Percentiles rank a stretch among this genome's conserved stretches.
Conservation (phyloP, 2,329 filamentous ascomycete genomes). For the Dactylellina haptotyla region DNA sequence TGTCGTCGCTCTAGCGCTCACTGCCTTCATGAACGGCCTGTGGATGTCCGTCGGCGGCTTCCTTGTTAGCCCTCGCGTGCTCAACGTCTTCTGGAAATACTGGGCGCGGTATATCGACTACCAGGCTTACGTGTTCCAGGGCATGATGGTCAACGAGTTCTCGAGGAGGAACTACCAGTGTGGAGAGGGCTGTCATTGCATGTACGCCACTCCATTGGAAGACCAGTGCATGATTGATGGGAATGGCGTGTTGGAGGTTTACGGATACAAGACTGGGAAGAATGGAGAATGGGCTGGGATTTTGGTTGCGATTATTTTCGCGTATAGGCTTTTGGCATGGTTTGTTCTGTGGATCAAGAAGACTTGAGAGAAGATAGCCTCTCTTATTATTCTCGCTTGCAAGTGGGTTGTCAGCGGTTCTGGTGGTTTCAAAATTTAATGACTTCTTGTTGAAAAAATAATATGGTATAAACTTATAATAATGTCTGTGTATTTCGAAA, state of each 20-base stretch:
- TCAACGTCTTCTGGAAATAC: slow-evolving; percentile 87
- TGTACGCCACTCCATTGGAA: slow-evolving; percentile 73
- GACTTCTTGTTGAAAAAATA: too few species aligned
- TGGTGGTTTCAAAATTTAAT: too few species aligned
- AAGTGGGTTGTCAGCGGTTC: too few species aligned
- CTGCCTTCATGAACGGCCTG: slow-evolving; percentile 85
- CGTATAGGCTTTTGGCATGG: slow-evolving; percentile 76
- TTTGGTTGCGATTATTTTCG: slow-evolving; percentile 77
- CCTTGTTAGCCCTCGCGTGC: slow-evolving; percentile 75
- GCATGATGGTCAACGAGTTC: slow-evolving; percentile 95
- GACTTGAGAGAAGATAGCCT: too few species aligned
- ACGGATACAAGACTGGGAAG: slow-evolving; percentile 73
- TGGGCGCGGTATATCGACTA: slow-evolving; percentile 91
- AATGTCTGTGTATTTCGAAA: too few species aligned
- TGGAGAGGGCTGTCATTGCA: slow-evolving; percentile 70
- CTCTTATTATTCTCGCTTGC: too few species aligned
- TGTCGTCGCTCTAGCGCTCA: slow-evolving; percentile 79
- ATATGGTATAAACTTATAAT: too few species aligned
- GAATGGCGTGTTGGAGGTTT: slow-evolving; percentile 74
- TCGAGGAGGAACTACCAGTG: slow-evolving; percentile 72
- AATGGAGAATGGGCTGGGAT: slow-evolving; percentile 79
- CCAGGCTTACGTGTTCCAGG: slow-evolving; percentile 84
- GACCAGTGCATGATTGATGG: slow-evolving; percentile 76
- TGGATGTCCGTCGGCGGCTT: slow-evolving; percentile 91
- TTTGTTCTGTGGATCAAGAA: slow-evolving; percentile 65